phyloP scores from a whole-genome alignment of 306 rosid genomes.

The Castanea mollissima region DNA sequence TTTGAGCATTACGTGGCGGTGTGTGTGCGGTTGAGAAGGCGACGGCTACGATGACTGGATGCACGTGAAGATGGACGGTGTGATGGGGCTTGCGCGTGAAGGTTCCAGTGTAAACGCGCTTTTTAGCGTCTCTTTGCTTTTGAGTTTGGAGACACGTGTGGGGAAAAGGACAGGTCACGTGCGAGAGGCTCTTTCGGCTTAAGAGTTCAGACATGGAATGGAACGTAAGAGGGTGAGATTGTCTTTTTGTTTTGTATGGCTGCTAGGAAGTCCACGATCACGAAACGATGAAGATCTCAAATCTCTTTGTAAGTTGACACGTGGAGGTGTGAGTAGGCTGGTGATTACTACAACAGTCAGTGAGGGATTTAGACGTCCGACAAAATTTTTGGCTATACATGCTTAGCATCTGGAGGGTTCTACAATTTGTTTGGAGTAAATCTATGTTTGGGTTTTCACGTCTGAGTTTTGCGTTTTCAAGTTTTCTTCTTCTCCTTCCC shows the following conservation, averaged over 20 bases:
- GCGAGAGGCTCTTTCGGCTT: neutral
- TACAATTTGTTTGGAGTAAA: no score
- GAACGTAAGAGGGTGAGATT: neutral
- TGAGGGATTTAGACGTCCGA: neutral
- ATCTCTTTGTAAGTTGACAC: neutral
- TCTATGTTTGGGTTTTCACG: no score
- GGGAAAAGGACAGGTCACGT: neutral
- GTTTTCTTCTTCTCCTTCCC: no score
- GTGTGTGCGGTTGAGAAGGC: neutral
- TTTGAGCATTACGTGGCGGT: conserved; percentile 19
- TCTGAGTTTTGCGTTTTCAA: no score
- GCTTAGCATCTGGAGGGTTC: no score
- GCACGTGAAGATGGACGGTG: conserved; percentile 40
- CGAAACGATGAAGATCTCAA: neutral
- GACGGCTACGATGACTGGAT: conserved; percentile 45
- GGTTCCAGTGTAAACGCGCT: conserved; percentile 12
- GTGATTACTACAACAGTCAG: neutral
- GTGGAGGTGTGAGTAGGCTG: neutral
- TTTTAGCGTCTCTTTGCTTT: neutral
- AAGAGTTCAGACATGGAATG: neutral
- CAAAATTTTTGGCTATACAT: no score
- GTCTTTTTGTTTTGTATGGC: conserved; percentile 11
- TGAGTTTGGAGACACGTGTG: conserved; percentile 8
- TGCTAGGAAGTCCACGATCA: conserved; percentile 14
- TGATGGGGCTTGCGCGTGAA: neutral